phyloP scores from a whole-genome alignment of 768 basidiomycete species.

The Lactarius indigo region DNA sequence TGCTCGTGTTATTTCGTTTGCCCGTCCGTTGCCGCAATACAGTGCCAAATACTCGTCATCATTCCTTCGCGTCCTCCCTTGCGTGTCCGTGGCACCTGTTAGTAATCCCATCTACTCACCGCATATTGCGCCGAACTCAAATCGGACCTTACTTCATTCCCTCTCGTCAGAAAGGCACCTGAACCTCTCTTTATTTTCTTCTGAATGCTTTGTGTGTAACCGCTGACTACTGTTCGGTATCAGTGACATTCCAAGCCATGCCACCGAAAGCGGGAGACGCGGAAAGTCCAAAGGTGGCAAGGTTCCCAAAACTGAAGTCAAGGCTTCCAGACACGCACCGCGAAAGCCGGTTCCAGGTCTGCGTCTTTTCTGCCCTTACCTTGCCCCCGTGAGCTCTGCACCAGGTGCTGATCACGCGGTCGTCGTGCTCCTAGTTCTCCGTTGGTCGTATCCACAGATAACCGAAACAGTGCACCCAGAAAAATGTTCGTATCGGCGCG shows the following conservation, averaged over 20 bases:
- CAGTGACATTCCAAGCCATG: too few relatives aligned
- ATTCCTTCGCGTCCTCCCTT: not conserved
- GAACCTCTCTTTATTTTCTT: not conserved
- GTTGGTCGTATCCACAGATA: too few relatives aligned
- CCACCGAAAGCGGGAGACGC: slow-evolving; percentile 6
- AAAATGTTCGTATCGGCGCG: too few relatives aligned
- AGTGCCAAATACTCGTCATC: slow-evolving; percentile 15
- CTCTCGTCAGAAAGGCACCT: not conserved
- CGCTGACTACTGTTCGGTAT: not conserved
- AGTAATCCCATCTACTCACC: not conserved
- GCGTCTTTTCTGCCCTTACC: not conserved
- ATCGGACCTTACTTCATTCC: not conserved
- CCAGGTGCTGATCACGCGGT: not conserved
- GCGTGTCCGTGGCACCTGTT: not conserved
- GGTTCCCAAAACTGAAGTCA: not conserved
- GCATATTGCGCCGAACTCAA: not conserved
- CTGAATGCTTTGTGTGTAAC: not conserved
- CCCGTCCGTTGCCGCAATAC: too few relatives aligned
- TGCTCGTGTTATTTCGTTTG: too few relatives aligned
- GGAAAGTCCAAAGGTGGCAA: slow-evolving; percentile 8
- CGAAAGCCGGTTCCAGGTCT: too few relatives aligned
- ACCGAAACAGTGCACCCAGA: too few relatives aligned
- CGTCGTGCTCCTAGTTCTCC: slow-evolving; percentile 35
- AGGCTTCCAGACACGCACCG: too few relatives aligned
- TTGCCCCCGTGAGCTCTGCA: too few relatives aligned